Evolutionary conservation across 106 monocot genomes (phyloP), one percentile per base, ranked within the genome.

Genomic region (Iris macrosiphon): DNA sequence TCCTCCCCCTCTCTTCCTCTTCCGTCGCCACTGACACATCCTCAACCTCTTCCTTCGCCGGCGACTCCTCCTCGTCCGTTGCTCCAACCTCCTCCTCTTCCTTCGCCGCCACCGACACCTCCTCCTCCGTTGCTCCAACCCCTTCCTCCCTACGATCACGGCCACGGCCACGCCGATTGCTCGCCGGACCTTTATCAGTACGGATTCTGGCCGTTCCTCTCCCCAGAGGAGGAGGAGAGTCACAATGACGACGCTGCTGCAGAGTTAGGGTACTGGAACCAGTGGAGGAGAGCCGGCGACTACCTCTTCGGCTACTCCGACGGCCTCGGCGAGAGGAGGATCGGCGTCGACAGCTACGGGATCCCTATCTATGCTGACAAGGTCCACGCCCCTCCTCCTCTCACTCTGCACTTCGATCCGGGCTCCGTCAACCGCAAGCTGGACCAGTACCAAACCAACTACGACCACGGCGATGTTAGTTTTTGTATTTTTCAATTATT

Each of bases 241-340:
- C 11, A 18, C 24, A 30, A 31, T 4, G 38, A 22, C 40, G 45
- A 45, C 24, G 46, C 40, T 34, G n/a, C n/a, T n/a, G 68, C 37
- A 49, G 70, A 68, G 34, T 35, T 20, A 28, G 57, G 67, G 19
- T 62, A 63, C 59, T 72, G 85, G 85, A 68, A 45, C 4, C 68
- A 43, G 55, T 55, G 50, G 60, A 61, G 61, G 65, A 45, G 85
- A 59, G 78, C 72, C 16, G 74, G 72, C 26, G 86, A 86, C 24
- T 90, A 72, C 72, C 79, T 95, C 31, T 95, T 95, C 29, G 84
- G 76, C 15, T 85, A 82, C 68, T 64, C 72, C 2, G 63, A 77
- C 18, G 71, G 70, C 21, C 78, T 65, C 51, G 93, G 93, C 5
- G 79, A 78, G 65, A 68, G 77, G 54, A 72, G 60, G 35, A 69